Evolutionary conservation across 169 alveolate genomes (phyloP).

Genomic region (Plasmodium gallinaceum): DNA sequence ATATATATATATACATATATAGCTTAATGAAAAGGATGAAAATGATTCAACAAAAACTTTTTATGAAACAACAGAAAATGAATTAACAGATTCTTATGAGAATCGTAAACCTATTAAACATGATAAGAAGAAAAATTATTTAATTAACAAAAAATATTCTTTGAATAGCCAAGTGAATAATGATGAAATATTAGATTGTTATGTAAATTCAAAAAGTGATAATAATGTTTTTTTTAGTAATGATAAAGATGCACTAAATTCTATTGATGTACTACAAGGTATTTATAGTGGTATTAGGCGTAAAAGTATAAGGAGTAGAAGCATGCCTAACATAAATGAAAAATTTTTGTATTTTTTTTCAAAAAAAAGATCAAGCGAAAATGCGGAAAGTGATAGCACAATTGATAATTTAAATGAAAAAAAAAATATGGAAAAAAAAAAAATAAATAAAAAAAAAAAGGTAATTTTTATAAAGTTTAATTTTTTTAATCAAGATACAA

Average conservation of each 20-base stretch:
- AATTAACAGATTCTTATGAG: conserved; percentile 43
- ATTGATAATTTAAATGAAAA: conserved; percentile 56
- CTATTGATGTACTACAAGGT: conserved; percentile 24
- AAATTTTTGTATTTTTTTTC: conserved; percentile 49
- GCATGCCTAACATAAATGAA: conserved; percentile 70
- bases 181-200: background rate
- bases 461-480: conserved; percentile 29
- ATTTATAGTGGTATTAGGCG: conserved; percentile 13
- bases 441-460: conserved; percentile 40
- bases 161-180: background rate
- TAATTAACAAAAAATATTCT: background rate
- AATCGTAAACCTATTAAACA: background rate
- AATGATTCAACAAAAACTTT: conserved; percentile 69
- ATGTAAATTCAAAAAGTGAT: background rate
- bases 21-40: conserved; percentile 55
- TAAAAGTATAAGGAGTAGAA: conserved; percentile 39
- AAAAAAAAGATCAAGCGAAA: conserved; percentile 14
- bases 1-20: background rate
- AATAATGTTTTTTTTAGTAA: conserved; percentile 9
- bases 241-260: conserved; percentile 12
- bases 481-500: background rate
- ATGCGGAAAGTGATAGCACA: conserved; percentile 70
- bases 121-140: conserved; percentile 12
- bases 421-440: conserved; percentile 13
- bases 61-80: conserved; percentile 74